phyloP scores from a whole-genome alignment of 768 basidiomycete species.

The Trametes coccinea region DNA sequence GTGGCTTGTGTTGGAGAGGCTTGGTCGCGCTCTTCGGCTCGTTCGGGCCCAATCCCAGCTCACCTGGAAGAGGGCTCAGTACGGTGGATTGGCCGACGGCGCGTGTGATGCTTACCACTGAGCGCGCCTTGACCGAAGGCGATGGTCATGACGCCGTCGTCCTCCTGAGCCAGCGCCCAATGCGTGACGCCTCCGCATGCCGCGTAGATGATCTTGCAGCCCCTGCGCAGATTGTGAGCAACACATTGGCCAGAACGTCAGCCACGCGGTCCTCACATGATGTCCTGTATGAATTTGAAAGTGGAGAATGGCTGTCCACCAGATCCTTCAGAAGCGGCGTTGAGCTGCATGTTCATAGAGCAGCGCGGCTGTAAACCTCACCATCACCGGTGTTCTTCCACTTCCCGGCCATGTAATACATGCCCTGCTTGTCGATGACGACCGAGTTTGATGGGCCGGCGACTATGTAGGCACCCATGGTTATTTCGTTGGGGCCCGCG shows the following conservation, averaged over 20 bases:
- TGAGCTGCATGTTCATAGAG: not conserved
- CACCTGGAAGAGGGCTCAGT: slow-evolving; percentile 44
- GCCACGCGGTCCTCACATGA: slow-evolving; percentile 55
- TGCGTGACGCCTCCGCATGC: slow-evolving; percentile 88
- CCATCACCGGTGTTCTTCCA: slow-evolving; percentile 98
- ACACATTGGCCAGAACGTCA: not conserved
- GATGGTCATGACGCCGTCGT: slow-evolving; percentile 77
- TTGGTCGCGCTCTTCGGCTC: slow-evolving; percentile 88
- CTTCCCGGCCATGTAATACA: slow-evolving; percentile 89
- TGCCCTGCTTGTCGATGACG: slow-evolving; percentile 80
- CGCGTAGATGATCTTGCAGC: slow-evolving; percentile 71
- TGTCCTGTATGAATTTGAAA: slow-evolving; percentile 85
- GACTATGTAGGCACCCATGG: slow-evolving; percentile 60
- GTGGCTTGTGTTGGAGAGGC: slow-evolving; percentile 66
- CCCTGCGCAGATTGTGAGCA: slow-evolving; percentile 44
- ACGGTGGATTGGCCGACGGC: not conserved
- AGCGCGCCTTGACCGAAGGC: slow-evolving; percentile 85
- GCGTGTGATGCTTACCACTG: slow-evolving; percentile 51
- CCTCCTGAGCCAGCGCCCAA: slow-evolving; percentile 75
- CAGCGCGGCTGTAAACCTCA: slow-evolving; percentile 26
- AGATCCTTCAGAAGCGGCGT: slow-evolving; percentile 55
- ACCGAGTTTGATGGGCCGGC: slow-evolving; percentile 87
- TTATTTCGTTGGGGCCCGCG: slow-evolving; percentile 64
- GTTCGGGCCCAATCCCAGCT: slow-evolving; percentile 78
- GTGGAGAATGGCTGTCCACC: slow-evolving; percentile 85